phyloP scores from a whole-genome alignment of 2,329 filamentous ascomycete species.

The Penicillium occitanis region DNA sequence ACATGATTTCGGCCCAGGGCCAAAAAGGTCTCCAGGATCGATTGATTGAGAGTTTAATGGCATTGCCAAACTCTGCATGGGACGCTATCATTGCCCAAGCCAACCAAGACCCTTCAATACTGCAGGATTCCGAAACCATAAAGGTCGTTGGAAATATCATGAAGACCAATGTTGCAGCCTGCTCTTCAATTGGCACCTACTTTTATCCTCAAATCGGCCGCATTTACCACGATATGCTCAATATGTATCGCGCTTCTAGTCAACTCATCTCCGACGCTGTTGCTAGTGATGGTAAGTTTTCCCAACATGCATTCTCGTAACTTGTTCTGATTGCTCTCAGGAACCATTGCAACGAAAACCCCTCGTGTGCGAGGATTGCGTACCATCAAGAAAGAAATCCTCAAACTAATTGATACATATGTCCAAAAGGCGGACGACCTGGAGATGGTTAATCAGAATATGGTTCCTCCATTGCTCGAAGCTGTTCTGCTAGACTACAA shows the following conservation, averaged over 20 bases:
- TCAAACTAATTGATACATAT: conserved; percentile 97
- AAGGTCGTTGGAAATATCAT: conserved; percentile 99
- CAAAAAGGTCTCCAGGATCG: conserved; percentile 93
- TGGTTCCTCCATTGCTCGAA: conserved; percentile 93
- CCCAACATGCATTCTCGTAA: not conserved
- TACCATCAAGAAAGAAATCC: conserved; percentile 98
- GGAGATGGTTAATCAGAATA: conserved; percentile 86
- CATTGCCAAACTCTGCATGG: conserved; percentile 90
- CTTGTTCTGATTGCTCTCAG: conserved; percentile 43
- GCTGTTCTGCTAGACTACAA: conserved; percentile 95
- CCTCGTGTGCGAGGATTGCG: conserved; percentile 91
- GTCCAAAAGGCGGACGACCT: conserved; percentile 97
- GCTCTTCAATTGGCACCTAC: conserved; percentile 91
- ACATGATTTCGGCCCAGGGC: conserved; percentile 98
- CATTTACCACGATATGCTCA: conserved; percentile 97
- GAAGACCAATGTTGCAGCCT: conserved; percentile 99
- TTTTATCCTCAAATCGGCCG: conserved; percentile 97
- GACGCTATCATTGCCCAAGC: conserved; percentile 89
- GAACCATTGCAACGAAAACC: conserved; percentile 93
- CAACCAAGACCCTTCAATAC: conserved; percentile 76
- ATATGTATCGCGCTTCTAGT: conserved; percentile 98
- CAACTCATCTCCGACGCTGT: conserved; percentile 93
- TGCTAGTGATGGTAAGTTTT: conserved; percentile 68
- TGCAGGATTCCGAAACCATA: conserved; percentile 92
- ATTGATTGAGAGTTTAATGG: conserved; percentile 88